Percentiles rank a stretch among this genome's conserved stretches.
Conservation (phyloP, 805 yeast genomes). For the Ogataea henricii region DNA sequence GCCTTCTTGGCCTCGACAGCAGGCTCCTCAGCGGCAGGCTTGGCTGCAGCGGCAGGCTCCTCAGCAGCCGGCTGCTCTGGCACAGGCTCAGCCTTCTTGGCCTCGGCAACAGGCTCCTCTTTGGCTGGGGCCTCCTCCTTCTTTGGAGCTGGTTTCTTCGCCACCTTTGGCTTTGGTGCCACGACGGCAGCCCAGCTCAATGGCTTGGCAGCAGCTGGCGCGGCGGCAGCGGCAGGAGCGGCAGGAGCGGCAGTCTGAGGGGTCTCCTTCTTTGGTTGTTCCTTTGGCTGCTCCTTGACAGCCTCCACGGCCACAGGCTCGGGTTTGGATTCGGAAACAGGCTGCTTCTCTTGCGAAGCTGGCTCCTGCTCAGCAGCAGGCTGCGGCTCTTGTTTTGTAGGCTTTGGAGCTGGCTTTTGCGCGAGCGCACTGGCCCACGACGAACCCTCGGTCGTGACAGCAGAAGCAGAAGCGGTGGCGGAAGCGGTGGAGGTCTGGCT, state of each 20-base stretch:
- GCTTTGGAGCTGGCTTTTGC: constrained; percentile 25
- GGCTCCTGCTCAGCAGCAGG: constrained; percentile 16
- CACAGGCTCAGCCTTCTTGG: neutral
- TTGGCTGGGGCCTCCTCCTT: constrained; percentile 14
- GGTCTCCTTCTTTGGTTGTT: constrained; percentile 13
- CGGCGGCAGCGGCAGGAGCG: constrained; percentile 12
- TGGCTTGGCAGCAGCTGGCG: constrained; percentile 18
- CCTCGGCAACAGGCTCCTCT: constrained; percentile 16
- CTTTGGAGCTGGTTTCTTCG: constrained; percentile 23
- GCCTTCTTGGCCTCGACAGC: constrained; percentile 1
- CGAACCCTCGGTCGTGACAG: constrained; percentile 26
- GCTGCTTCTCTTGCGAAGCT: constrained; percentile 1
- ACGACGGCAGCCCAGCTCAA: constrained; percentile 29
- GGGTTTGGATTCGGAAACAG: neutral
- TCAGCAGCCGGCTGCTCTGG: constrained; percentile 11
- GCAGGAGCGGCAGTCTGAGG: constrained; percentile 19
- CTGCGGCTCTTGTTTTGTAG: constrained; percentile 10
- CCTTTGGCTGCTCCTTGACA: constrained; percentile 9
- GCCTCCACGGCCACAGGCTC: constrained; percentile 8
- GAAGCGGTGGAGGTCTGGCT: constrained; percentile 11
- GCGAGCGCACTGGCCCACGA: constrained; percentile 39
- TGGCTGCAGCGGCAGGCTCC: constrained; percentile 9
- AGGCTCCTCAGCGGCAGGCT: constrained; percentile 1
- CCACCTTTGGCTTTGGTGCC: constrained; percentile 29
- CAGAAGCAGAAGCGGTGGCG: constrained; percentile 19